Evolutionary conservation across 2,329 filamentous ascomycete genomes (phyloP).

Genomic region (Aureobasidium sp.): DNA sequence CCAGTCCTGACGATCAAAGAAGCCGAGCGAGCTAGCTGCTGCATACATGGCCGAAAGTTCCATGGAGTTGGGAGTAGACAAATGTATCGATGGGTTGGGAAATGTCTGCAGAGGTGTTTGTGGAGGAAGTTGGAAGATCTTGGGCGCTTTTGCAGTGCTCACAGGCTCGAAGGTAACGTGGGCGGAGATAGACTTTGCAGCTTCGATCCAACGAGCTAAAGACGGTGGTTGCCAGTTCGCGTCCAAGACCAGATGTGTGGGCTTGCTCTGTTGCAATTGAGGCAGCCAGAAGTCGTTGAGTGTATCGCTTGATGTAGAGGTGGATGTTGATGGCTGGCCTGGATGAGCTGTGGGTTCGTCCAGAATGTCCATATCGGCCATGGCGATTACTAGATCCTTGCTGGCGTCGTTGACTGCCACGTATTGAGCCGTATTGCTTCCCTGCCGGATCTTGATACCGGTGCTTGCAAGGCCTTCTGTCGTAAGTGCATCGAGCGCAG

Average conservation of each 20-base stretch:
- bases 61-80: constrained; percentile 74
- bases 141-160: constrained; percentile 66
- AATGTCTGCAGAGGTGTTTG: constrained; percentile 35
- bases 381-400: constrained; percentile 80
- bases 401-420: constrained; percentile 77
- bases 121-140: constrained; percentile 49
- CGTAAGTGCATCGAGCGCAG: constrained; percentile 59
- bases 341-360: constrained; percentile 27
- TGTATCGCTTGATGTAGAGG: constrained; percentile 39
- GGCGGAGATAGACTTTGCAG: constrained; percentile 48
- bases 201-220: constrained; percentile 59
- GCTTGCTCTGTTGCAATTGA: constrained; percentile 48
- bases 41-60: constrained; percentile 75
- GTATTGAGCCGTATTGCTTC: constrained; percentile 76
- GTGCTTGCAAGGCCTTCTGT: constrained; percentile 55
- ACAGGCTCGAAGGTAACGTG: constrained; percentile 82
- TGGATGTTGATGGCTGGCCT: not conserved
- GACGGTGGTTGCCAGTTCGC: constrained; percentile 70
- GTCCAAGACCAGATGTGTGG: constrained; percentile 76
- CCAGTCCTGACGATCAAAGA: constrained; percentile 66
- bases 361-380: constrained; percentile 92
- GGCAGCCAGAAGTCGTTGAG: constrained; percentile 53
- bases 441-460: constrained; percentile 49
- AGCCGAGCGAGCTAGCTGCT: constrained; percentile 56
- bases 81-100: constrained; percentile 56